A percentile compares a stretch with the other conserved stretches of the same genome.
Conservation (phyloP, 2,329 filamentous ascomycete species). For the Aureobasidium melanogenum region DNA sequence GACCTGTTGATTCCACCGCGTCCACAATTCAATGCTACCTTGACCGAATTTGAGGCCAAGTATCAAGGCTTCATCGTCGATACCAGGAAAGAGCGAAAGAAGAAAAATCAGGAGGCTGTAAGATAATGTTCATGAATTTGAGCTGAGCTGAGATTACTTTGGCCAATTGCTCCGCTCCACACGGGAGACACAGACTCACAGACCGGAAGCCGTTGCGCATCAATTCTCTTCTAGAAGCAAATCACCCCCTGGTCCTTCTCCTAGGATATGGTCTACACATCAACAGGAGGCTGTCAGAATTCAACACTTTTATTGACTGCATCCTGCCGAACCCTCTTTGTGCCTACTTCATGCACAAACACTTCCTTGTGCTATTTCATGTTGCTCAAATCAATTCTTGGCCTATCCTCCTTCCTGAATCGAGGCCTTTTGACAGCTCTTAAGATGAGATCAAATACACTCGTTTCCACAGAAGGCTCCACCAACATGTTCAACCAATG, state of each 20-base stretch:
- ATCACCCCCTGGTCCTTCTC: background rate
- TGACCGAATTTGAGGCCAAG: background rate
- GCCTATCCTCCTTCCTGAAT: background rate
- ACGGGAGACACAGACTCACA: background rate
- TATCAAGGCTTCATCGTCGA: background rate
- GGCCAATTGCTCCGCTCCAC: conserved; percentile 1
- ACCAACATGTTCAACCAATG: background rate
- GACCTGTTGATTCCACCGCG: background rate
- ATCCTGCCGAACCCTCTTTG: background rate
- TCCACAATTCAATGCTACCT: background rate
- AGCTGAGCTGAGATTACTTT: conserved; percentile 4
- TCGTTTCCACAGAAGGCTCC: background rate
- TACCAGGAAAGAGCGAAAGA: background rate
- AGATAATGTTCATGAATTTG: background rate
- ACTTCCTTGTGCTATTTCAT: background rate
- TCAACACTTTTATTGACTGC: background rate
- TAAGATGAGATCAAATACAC: background rate
- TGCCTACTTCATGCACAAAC: background rate
- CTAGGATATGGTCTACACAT: background rate
- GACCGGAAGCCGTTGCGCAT: background rate
- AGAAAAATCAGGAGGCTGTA: background rate
- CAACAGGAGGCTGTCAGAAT: background rate
- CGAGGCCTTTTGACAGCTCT: background rate
- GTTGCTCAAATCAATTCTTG: background rate
- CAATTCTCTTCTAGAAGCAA: background rate